Evolutionary conservation across 805 yeast species (phyloP), one percentile per base, ranked within the genome.

Genomic region (Wickerhamomyces queroliae): DNA sequence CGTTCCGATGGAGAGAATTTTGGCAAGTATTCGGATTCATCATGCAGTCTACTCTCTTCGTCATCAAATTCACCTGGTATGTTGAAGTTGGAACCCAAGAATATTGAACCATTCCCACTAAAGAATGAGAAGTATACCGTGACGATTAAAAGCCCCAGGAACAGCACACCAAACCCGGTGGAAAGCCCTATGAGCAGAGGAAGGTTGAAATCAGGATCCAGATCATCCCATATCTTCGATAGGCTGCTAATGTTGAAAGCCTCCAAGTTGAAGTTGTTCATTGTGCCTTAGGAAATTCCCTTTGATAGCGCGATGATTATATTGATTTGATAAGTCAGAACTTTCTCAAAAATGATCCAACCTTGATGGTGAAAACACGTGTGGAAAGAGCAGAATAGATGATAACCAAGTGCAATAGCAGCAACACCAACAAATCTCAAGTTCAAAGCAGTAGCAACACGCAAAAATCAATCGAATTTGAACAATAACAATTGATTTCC

Each of bases 61-160:
- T 78, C 90, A 48, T 79, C 88, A 45, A 75, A 68, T 35, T 73
- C 69, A 18, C 81, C 84, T 1, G 85, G 81, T 16, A 64, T 56
- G 12, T 70, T 71, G 45, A 55, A 55, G 18, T 46, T 45, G 6
- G 58, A 50, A 11, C 59, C 58, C 17, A 55, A 37, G 37, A 53
- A 52, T 17, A 55, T 53, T 7, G 49, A 67, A 45, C 37, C 64
- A 45, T 37, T 58, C 44, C 36, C 58, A 42, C 31, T 60, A 52
- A 38, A 56, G 49, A 45, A 64, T 25, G 48, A 60, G 51, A 47
- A 60, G 47, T 52, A 53, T 10, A 54, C 36, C 1, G 64, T 61
- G 43, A 44, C 48, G 22, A 56, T 30, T 9, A 63, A 37, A 23
- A 64, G 41, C 8, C 58, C 53, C 27, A 66, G 43, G 34, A 64